Base-by-base conservation (phyloP, 2,329 filamentous ascomycete species). In the Myriosclerotinia duriaeana region DNA sequence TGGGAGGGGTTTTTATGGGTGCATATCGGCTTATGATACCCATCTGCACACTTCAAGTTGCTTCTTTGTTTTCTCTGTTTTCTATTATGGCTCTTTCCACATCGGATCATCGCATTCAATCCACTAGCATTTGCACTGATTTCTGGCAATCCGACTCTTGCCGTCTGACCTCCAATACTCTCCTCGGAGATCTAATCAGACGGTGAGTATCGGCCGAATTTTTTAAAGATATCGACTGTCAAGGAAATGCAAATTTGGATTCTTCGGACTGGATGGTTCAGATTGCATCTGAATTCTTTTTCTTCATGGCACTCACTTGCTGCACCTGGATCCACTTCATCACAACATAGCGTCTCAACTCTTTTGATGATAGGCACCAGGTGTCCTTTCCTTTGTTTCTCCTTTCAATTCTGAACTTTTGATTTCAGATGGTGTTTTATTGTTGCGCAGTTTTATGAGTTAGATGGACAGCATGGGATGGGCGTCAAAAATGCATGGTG, bases 401-500 rank as follows among this genome's bases (percentile, higher is more conserved):
- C 20, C 17, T 50, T 38, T 50, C 8, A 8, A 34, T 8, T 50
- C n/a, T 38, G 34, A 14, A 38, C 30, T 52, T n/a, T 7, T 20
- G 30, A 5, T 8, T 52, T 61, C 58, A 26, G 44, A 50, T 12
- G 14, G 30, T 2, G 2, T 26, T 48, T 40, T 26, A 14, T 20
- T 50, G 50, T 22, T 50, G 44, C 58, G n/a, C 46, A n/a, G 14
- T 50, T 60, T 60, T 61, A 52, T 50, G 34, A 14, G 8, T 14
- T 61, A 38, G n/a, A 61, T 61, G 30, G 8, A 50, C n/a, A 3
- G 44, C 58, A 50, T 61, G 26, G 42, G 8, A 61, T 50, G 30
- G 58, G 58, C 58, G 44, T 61, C n/a, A 61, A 50, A 50, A 61
- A 61, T 61, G 58, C 44, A 61, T 61, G 5, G 48, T 30, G n/a